Conservation (phyloP, 306 rosid genomes). For the Hippophae gyantsensis region DNA sequence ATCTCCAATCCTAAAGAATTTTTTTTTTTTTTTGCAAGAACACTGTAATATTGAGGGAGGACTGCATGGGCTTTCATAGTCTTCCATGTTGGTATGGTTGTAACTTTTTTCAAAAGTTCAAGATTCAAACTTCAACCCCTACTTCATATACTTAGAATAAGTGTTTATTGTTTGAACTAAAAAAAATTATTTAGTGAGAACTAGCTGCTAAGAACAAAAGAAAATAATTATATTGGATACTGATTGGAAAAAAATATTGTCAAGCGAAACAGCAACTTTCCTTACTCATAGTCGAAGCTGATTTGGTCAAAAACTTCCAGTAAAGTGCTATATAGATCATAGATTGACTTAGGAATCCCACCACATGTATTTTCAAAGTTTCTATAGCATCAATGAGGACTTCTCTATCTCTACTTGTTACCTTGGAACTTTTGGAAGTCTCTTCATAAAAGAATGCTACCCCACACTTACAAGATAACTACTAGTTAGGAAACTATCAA, state of each 20-base stretch:
- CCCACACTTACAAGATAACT: conserved; percentile 21
- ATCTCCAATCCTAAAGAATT: too few relatives aligned
- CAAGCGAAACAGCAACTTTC: conserved; percentile 6
- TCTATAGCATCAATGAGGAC: conserved; percentile 9
- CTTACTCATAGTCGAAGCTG: conserved; percentile 2
- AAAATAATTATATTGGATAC: too few relatives aligned
- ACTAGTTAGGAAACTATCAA: not conserved
- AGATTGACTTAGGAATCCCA: conserved; percentile 12
- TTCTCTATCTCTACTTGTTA: conserved; percentile 9
- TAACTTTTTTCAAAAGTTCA: too few relatives aligned
- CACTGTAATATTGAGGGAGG: too few relatives aligned
- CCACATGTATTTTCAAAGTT: conserved; percentile 1
- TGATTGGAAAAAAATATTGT: not conserved
- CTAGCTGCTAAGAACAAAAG: too few relatives aligned
- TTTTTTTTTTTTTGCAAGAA: too few relatives aligned
- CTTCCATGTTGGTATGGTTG: too few relatives aligned
- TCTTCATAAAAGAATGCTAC: conserved; percentile 28
- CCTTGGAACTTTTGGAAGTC: conserved; percentile 24
- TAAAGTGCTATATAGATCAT: conserved; percentile 1
- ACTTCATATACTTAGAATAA: too few relatives aligned
- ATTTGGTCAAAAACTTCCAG: conserved; percentile 15
- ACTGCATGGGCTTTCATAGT: too few relatives aligned
- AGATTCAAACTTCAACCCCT: too few relatives aligned
- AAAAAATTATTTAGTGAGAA: too few relatives aligned
- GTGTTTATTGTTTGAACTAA: too few relatives aligned